These are phyloP conservation scores for Umbilicaria muhlenbergii DNA, from an alignment of 495 filamentous ascomycete species.

Conservation along the genomic window DNA sequence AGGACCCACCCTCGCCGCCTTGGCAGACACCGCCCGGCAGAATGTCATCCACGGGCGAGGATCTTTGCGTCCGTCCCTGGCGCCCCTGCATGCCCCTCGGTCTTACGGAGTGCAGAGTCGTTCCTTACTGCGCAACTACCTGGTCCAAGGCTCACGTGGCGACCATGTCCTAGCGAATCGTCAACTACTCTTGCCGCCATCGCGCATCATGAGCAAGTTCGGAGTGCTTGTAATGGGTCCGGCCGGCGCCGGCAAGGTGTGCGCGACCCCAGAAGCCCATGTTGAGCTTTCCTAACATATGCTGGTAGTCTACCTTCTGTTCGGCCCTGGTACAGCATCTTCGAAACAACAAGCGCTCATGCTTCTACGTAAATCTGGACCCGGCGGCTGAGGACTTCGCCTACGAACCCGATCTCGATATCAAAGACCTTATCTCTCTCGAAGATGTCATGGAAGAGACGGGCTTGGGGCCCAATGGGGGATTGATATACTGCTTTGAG, in stretches of 20 bases:
- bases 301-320: slow-evolving; percentile 73
- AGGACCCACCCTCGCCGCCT: too few species aligned
- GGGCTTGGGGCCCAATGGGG: slow-evolving; percentile 84
- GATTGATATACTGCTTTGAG: slow-evolving; percentile 96
- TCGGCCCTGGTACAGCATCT: slow-evolving; percentile 84
- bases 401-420: slow-evolving; percentile 88
- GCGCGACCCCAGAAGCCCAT: slow-evolving; percentile 3
- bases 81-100: too few species aligned
- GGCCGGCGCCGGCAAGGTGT: slow-evolving; percentile 72
- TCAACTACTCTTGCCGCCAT: neutral
- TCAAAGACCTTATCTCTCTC: slow-evolving; percentile 88
- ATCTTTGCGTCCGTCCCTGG: too few species aligned
- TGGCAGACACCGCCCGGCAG: too few species aligned
- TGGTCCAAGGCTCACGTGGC: neutral
- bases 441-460: slow-evolving; percentile 99
- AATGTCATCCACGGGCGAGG: too few species aligned
- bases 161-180: neutral
- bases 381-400: slow-evolving; percentile 87
- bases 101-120: too few species aligned
- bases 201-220: slow-evolving; percentile 69
- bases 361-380: slow-evolving; percentile 96
- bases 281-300: neutral
- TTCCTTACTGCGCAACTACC: too few species aligned
- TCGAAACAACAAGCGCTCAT: slow-evolving; percentile 71
- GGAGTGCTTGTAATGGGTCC: slow-evolving; percentile 91